A percentile compares a stretch with the other conserved stretches of the same genome.
phyloP scores from a whole-genome alignment of 441 rosid species.

The Kokia cookei region DNA sequence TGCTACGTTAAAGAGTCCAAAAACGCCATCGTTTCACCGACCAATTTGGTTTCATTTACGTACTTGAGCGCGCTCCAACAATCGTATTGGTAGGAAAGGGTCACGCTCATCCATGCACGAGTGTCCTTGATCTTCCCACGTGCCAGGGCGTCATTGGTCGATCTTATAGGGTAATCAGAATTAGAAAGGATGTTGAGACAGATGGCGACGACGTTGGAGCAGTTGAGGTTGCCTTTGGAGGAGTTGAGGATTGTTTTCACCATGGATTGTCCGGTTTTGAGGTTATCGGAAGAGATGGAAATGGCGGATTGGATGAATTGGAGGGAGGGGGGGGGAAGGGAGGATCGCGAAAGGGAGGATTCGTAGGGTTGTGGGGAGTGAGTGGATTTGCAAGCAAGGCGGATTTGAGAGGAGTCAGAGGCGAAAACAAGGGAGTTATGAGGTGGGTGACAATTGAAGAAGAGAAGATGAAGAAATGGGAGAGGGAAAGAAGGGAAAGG shows the following conservation, averaged over 20 bases:
- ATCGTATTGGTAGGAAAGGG: slow-evolving; percentile 57
- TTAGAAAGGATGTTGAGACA: slow-evolving; percentile 46
- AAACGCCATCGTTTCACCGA: slow-evolving; percentile 41
- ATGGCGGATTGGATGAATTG: slow-evolving; percentile 60
- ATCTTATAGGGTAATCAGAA: slow-evolving; percentile 38
- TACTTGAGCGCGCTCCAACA: slow-evolving; percentile 62
- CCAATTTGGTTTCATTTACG: slow-evolving; percentile 43
- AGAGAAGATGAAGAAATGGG: slow-evolving; percentile 30
- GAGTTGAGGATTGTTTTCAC: slow-evolving; percentile 41
- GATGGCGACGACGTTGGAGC: slow-evolving; percentile 38
- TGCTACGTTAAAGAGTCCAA: slow-evolving; percentile 30
- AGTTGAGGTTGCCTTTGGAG: slow-evolving; percentile 38
- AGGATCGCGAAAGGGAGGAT: slow-evolving; percentile 40
- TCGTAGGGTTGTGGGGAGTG: slow-evolving; percentile 49
- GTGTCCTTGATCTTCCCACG: slow-evolving; percentile 52
- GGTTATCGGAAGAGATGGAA: slow-evolving; percentile 41
- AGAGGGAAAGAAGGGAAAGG: slow-evolving; percentile 16
- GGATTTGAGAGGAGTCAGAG: slow-evolving; percentile 29
- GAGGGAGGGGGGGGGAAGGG: slow-evolving; percentile 37
- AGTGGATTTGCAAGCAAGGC: slow-evolving; percentile 62
- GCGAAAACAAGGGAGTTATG: slow-evolving; percentile 16
- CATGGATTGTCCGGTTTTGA: slow-evolving; percentile 40
- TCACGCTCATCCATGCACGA: slow-evolving; percentile 83
- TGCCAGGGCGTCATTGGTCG: slow-evolving; percentile 24
- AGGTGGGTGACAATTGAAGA: not conserved